Base-by-base conservation (phyloP, 495 filamentous ascomycete species). In the Neurospora sp. region DNA sequence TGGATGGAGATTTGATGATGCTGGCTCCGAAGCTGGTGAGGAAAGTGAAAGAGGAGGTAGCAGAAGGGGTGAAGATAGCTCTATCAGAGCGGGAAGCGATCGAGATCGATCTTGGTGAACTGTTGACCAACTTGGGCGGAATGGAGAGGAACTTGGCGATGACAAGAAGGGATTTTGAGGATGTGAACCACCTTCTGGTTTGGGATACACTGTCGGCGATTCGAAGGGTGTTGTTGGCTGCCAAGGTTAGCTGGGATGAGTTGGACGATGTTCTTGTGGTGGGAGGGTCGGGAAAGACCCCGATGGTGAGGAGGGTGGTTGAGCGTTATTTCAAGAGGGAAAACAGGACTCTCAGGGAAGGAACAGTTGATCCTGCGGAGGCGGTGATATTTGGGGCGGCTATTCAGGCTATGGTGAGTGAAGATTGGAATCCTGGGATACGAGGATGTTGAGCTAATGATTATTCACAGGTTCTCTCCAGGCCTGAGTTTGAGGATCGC, bases 21-120 rank as follows among this genome's bases (percentile, higher is more conserved):
- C 11, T 54, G 21, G 93, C 97, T 78, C 84, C 91, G 39, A 96
- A 96, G 90, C 91, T 95, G 70, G 98, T 98, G 94, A 93, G 94
- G 84, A 98, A 97, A 84, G 89, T 98, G 72, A 97, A 97, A 8
- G 19, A 21, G 91, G 93, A 94, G 76, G 95, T 97, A 83, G 94
- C 95, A 75, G 96, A 99, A 85, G 97, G 97, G 88, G 96, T 94
- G 82, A 99, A 99, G 91, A 91, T 95, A 78, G 94, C 94, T 76
- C 90, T 99, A 62, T 97, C 94, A 80, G 94, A 93, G 76, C 94
- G 97, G 86, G 95, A 94, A 90, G 94, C 92, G 73, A 92, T 93
- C 74, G 91, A 93, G 77, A 93, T 98, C 75, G 96, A 98, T 85
- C 96, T 99, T 72, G 96, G 98, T 81, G 90, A 92, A 73, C 94